Evolutionary conservation across 1,139 yeast genomes (phyloP).

Genomic region (Blastobotrys malaysiensis): DNA sequence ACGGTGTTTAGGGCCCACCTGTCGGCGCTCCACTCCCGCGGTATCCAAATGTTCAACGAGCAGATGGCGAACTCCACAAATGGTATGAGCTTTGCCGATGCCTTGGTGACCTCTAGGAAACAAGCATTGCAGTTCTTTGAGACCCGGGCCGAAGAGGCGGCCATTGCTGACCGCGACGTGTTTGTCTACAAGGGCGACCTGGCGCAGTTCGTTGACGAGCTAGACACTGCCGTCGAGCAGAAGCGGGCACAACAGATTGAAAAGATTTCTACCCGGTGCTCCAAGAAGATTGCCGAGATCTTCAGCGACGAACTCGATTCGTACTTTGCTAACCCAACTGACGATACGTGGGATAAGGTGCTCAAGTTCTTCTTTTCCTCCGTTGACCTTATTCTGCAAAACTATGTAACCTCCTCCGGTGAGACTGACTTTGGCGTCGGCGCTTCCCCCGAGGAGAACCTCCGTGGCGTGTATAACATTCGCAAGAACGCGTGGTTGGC

Average conservation of each 20-base stretch:
- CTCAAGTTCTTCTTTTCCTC: conserved; percentile 44
- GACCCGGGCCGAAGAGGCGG: conserved; percentile 20
- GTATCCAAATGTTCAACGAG: conserved; percentile 28
- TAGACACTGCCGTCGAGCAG: conserved; percentile 27
- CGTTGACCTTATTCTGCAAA: conserved; percentile 32
- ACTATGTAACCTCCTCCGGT: conserved; percentile 22
- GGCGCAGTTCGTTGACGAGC: conserved; percentile 23
- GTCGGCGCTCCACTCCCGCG: conserved; percentile 31
- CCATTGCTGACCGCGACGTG: conserved; percentile 26
- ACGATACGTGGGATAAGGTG: conserved; percentile 58
- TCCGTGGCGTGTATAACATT: conserved; percentile 40
- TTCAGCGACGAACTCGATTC: conserved; percentile 30
- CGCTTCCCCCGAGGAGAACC: conserved; percentile 42
- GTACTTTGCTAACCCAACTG: conserved; percentile 36
- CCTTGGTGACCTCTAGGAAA: conserved; percentile 12
- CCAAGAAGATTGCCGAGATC: conserved; percentile 24
- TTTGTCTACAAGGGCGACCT: conserved; percentile 22
- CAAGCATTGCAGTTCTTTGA: conserved; percentile 18
- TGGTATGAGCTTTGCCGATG: conserved; percentile 4
- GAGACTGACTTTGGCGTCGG: conserved; percentile 63
- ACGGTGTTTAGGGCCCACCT: conserved; percentile 42
- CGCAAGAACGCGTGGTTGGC: conserved; percentile 58
- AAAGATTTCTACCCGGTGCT: conserved; percentile 29
- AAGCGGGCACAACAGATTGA: conserved; percentile 32
- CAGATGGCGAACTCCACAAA: conserved; percentile 11